Percentiles rank a stretch among this genome's conserved stretches.
phyloP scores from a whole-genome alignment of 2,329 filamentous ascomycete genomes.

The Penicillium sp. region DNA sequence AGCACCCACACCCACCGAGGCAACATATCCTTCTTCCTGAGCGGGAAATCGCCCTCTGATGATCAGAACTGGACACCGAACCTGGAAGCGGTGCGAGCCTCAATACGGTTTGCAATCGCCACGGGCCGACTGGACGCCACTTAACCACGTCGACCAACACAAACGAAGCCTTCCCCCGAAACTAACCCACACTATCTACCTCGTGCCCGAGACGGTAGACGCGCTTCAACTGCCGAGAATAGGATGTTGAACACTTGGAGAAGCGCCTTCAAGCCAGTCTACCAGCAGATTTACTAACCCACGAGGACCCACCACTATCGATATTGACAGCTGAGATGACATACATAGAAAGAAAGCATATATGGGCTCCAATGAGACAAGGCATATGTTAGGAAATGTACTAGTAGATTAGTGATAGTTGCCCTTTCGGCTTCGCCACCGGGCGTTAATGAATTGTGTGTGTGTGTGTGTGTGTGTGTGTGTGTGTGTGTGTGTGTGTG shows the following conservation, averaged over 20 bases:
- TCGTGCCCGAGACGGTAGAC: constrained; percentile 25
- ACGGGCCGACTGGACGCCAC: constrained; percentile 30
- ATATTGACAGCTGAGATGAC: no score
- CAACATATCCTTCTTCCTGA: constrained; percentile 34
- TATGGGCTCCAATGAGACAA: no score
- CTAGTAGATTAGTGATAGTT: no score
- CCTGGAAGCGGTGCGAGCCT: constrained; percentile 32
- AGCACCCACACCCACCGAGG: constrained; percentile 23
- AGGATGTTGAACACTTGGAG: constrained; percentile 41
- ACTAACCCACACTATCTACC: neutral
- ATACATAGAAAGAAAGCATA: no score
- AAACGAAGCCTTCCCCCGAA: no score
- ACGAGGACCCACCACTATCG: no score
- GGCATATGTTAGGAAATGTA: no score
- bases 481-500: no score
- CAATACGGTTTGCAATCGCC: constrained; percentile 35
- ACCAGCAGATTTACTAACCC: constrained; percentile 8
- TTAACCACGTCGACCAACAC: constrained; percentile 22
- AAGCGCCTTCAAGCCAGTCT: constrained; percentile 39
- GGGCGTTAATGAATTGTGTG: no score
- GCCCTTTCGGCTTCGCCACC: no score
- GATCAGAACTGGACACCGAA: constrained; percentile 33
- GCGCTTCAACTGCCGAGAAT: constrained; percentile 40
- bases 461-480: no score
- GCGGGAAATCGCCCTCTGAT: constrained; percentile 27